Conservation (phyloP, 345 rosid species). For the Toxicodendron radicans region DNA sequence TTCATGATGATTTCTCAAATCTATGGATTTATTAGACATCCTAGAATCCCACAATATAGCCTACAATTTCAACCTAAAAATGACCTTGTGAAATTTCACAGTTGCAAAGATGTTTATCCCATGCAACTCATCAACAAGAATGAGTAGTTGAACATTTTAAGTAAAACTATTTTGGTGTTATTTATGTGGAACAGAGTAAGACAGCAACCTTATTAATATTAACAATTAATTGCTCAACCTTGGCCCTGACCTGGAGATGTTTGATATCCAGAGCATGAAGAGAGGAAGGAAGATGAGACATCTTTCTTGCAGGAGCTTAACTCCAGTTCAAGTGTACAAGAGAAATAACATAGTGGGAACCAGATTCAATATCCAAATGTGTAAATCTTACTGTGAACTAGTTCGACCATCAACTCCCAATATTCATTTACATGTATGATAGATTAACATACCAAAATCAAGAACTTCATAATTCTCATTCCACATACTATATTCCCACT, state of each 20-base stretch:
- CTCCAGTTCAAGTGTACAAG: neutral
- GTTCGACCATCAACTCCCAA: neutral
- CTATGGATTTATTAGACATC: neutral
- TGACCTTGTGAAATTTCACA: neutral
- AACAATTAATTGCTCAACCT: neutral
- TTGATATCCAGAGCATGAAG: neutral
- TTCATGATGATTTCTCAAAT: slow-evolving; percentile 4
- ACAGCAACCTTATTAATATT: neutral
- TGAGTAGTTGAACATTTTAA: neutral
- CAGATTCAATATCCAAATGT: neutral
- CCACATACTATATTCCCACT: neutral
- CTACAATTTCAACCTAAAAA: neutral
- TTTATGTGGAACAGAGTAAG: neutral
- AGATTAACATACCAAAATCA: neutral
- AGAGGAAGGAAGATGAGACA: neutral
- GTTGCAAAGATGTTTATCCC: neutral
- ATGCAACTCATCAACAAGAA: neutral
- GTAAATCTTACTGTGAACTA: neutral
- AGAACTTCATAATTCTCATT: neutral
- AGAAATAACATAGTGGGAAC: neutral
- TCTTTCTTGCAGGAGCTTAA: neutral
- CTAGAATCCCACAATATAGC: neutral
- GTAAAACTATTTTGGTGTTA: neutral
- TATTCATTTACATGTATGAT: neutral
- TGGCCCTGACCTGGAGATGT: neutral